Base-by-base conservation (phyloP, 2,329 filamentous ascomycete genomes). In the Trichoderma sp. region DNA sequence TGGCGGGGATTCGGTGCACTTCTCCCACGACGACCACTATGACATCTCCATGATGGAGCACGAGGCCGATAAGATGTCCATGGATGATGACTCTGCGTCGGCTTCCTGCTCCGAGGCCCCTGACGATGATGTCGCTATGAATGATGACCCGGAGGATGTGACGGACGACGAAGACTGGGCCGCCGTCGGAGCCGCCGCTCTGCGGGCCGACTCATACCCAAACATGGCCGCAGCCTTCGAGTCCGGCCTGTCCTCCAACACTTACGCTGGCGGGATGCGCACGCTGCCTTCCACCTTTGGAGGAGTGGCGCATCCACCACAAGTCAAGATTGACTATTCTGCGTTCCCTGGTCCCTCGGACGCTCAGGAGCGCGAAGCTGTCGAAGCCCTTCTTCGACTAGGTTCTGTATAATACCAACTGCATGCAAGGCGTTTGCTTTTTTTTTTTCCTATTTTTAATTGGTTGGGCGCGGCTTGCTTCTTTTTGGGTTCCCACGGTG, bases 141-240 rank as follows among this genome's bases (percentile, higher is more conserved):
- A 91, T 76, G 92, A 93, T 76, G 92, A 97, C 78, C 90, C 93
- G 73, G 91, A 92, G 75, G 94, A 97, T 79, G 88, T 93, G 73
- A 98, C 96, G 28, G 96, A 98, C 79, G 94, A 98, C 79, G 95
- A 98, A 82, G 95, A 98, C 82, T 98, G 95, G 95, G 93, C 93
- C 61, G 90, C 92, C 67, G 92, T 97, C 74, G 95, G 94, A 70
- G 93, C 95, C 34, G 94, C 92, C 70, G 93, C 93, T 75, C 87
- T 98, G 76, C 91, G 95, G 75, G 88, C 89, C 72, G 86, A 87
- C 63, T 91, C 89, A 7, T 90, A 90, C 77, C 86, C 87, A 70
- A 87, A 82, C 77, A 87, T 85, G 76, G 84, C 81, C 8, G 83
- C 86, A 70, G 83, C 91, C 86, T 28, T 71, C 81, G 63, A 88